These are phyloP conservation scores for Funneliformis mosseae DNA, from an alignment of 192 early-diverging fungal species.

Conservation along the genomic window DNA sequence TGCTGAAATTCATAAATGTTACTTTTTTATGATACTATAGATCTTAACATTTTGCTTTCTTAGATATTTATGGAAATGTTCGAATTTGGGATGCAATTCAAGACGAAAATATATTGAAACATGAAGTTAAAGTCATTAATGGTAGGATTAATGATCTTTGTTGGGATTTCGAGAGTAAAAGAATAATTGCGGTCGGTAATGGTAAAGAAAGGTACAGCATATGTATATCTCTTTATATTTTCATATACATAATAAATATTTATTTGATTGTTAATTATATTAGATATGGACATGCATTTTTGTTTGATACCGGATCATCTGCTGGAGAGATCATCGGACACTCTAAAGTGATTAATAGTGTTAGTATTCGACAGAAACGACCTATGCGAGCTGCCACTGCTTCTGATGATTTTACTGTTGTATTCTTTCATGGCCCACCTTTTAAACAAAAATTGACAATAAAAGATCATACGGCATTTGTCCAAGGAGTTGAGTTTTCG, in stretches of 20 bases:
- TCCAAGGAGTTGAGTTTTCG: constrained; percentile 85
- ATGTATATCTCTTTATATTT: neutral
- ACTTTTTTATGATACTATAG: neutral
- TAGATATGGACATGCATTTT: constrained; percentile 88
- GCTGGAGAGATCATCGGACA: constrained; percentile 92
- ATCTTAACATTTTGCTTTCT: neutral
- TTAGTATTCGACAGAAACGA: constrained; percentile 84
- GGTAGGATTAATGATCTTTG: constrained; percentile 85
- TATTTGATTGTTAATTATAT: neutral
- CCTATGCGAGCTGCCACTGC: constrained; percentile 92
- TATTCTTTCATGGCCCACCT: constrained; percentile 92
- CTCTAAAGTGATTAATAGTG: constrained; percentile 84
- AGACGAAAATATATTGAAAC: constrained; percentile 82
- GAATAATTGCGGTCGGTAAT: constrained; percentile 95
- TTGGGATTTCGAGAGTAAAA: constrained; percentile 96
- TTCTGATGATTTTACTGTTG: constrained; percentile 87
- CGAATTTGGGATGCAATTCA: constrained; percentile 91
- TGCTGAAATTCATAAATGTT: neutral
- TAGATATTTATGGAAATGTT: constrained; percentile 86
- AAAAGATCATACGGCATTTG: constrained; percentile 86
- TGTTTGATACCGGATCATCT: constrained; percentile 86
- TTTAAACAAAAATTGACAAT: constrained; percentile 79
- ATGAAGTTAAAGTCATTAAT: constrained; percentile 73
- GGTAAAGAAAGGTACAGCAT: constrained; percentile 84
- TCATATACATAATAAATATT: neutral